Evolutionary conservation across 2,329 filamentous ascomycete species (phyloP), one percentile per base, ranked within the genome.

Genomic region (Tolypocladium cylindrosporum): DNA sequence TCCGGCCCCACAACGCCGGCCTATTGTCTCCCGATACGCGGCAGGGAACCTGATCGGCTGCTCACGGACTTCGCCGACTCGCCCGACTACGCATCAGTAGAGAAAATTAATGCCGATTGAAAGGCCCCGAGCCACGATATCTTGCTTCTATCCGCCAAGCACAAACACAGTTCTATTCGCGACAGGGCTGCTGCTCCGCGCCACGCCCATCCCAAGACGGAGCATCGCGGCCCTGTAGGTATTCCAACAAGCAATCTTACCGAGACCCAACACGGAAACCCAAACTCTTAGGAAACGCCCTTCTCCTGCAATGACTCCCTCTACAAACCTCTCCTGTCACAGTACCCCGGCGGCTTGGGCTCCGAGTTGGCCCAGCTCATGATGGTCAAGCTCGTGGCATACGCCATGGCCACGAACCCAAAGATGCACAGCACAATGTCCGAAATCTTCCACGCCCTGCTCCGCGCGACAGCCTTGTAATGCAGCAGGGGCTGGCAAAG

Each of bases 371-470:
- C 84, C 95, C 94, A 99, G 72, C 89, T 95, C 69, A 87, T 82
- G 54, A 97, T 77, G 0, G 94, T 99, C 66, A 97, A 77, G 41
- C 82, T 79, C 0, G 94, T 97, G 0, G 94, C 96, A 72, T 99
- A 99, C 7, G 83, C 83, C 89, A 97, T 99, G 65, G 90, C 90
- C 21, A 91, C 72, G 56, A 92, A 75, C 9, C 94, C 94, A 67
- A 97, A 91, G 58, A 91, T 76, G 66, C 90, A 88, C 41, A 99
- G 84, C 0, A 78, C 64, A 45, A 97, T 78, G 66, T 99, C 93
- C 7, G 87, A 79, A 16, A 82, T 73, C 62, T 84, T 88, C 72
- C 91, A 88, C 62, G 84, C 78, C 50, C 74, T 79, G 56, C 77
- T 89, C 59, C 79, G 85, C 1, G 92, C 89, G 36, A 96, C 88